Base-by-base conservation (phyloP, 2,329 filamentous ascomycete genomes). In the Alternaria sp. region DNA sequence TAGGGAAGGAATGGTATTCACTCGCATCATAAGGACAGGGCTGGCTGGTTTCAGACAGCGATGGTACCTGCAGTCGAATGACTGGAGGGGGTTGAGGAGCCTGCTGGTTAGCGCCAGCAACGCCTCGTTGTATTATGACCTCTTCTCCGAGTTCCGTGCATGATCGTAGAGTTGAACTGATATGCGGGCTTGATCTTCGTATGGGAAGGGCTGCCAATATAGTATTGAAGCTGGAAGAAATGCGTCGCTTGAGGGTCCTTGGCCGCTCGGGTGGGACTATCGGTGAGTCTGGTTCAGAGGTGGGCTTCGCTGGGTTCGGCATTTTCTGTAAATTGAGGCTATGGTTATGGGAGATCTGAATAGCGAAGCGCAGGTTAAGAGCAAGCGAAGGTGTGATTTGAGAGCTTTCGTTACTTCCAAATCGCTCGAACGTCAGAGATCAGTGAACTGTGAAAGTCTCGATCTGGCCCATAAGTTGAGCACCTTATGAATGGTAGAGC, bases 21-120 rank as follows among this genome's bases (percentile, higher is more conserved):
- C 63, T 58, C 2, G 69, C 46, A 50, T 75, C 66, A 61, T 74
- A 71, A 0, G 70, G 67, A 56, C 69, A 74, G 9, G 51, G 49
- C 0, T 60, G 14, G 9, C 70, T 58, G 10, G 53, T 8, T 6
- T 65, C 63, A 0, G 55, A 53, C 6, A 69, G 26, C 15, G 47
- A 60, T 10, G 66, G 63, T n/a, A 64, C 64, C 3, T 55, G 56
- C 7, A 66, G 9, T 14, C n/a, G 53, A n/a, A 63, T 54, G 10
- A 57, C 18, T 30, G 28, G 43, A 7, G 25, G 7, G 12, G 58
- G 41, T 55, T 53, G 55, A 15, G 20, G 23, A 9, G 6, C 49
- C 14, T 43, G 23, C 33, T 41, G 28, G 7, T 18, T 21, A 11
- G n/a, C 23, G 18, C 10, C 18, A 20, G 25, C 10, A 12, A 23